Evolutionary conservation across 176 grass and related monocot species (phyloP).

Genomic region (Aechmea fasciata): DNA sequence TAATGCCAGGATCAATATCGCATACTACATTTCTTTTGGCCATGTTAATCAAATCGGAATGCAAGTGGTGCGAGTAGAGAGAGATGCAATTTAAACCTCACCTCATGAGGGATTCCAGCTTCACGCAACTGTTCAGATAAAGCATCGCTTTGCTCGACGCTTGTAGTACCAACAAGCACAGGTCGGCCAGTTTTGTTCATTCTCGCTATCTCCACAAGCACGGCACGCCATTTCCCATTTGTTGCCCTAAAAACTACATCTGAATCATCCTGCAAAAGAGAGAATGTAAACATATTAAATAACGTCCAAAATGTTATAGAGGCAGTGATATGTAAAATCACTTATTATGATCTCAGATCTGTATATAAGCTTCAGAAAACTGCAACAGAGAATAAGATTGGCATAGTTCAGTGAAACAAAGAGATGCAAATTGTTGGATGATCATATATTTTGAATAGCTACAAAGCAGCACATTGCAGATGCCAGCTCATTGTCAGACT

Average conservation of each 20-base stretch:
- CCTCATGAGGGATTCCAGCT: constrained; percentile 86
- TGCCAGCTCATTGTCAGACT: background rate
- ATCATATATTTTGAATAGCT: background rate
- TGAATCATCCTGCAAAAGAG: constrained; percentile 72
- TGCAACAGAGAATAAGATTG: too few species aligned
- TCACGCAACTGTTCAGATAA: constrained; percentile 77
- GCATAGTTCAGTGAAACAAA: too few species aligned
- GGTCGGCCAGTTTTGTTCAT: constrained; percentile 92
- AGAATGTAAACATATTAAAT: background rate
- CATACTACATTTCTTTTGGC: too few species aligned
- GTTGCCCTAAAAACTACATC: constrained; percentile 98
- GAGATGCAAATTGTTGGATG: background rate
- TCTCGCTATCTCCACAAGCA: constrained; percentile 84
- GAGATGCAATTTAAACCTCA: constrained; percentile 7
- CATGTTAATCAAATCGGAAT: too few species aligned
- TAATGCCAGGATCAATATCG: background rate
- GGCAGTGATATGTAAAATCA: too few species aligned
- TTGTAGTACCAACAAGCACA: constrained; percentile 97
- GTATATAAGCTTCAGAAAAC: too few species aligned
- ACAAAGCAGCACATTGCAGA: background rate
- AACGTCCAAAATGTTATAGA: background rate
- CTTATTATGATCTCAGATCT: too few species aligned
- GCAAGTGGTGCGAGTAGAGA: too few species aligned
- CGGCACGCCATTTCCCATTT: constrained; percentile 95
- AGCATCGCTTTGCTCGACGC: constrained; percentile 88